Evolutionary conservation across 2,329 filamentous ascomycete species (phyloP).

Genomic region (Zymoseptoria pseudotritici): DNA sequence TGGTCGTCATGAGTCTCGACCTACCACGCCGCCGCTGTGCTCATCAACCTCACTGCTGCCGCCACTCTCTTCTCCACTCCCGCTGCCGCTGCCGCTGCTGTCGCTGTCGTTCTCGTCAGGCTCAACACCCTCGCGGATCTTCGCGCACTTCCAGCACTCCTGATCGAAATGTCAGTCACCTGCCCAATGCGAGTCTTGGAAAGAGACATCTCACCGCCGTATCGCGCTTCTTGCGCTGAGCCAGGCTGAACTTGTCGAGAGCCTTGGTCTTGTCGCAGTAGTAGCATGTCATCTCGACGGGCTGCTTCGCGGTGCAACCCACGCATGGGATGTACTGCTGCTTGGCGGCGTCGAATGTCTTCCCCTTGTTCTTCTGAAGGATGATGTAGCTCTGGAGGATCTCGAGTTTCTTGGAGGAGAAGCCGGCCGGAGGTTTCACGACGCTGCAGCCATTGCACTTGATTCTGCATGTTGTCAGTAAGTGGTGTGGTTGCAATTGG

Average conservation of each 20-base stretch:
- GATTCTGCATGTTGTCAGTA: conserved; percentile 9
- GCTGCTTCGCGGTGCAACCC: conserved; percentile 14
- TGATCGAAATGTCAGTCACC: conserved; percentile 2
- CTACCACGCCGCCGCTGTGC: conserved; percentile 1
- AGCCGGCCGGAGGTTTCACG: conserved; percentile 2
- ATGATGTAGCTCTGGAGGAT: not conserved
- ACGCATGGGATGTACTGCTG: conserved; percentile 16
- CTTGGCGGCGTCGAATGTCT: conserved; percentile 7
- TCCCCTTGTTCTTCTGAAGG: not conserved
- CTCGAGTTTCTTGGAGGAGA: conserved; percentile 1
- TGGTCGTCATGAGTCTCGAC: conserved; percentile 1
- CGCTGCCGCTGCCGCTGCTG: conserved; percentile 6
- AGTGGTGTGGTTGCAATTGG: not conserved
- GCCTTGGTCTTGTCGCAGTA: conserved; percentile 18
- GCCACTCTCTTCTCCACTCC: conserved; percentile 1
- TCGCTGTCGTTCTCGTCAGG: conserved; percentile 9
- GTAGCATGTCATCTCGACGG: conserved; percentile 21
- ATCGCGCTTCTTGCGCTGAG: conserved; percentile 19
- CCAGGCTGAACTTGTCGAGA: conserved; percentile 19
- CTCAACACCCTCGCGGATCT: conserved; percentile 13
- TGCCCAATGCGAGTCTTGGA: not conserved
- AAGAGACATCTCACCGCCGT: conserved; percentile 13
- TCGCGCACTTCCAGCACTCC: conserved; percentile 19
- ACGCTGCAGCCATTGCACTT: conserved; percentile 12
- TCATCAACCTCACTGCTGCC: conserved; percentile 2